Evolutionary conservation across 1,284 basidiomycete species (phyloP).

Genomic region (Thelephora terrestris): DNA sequence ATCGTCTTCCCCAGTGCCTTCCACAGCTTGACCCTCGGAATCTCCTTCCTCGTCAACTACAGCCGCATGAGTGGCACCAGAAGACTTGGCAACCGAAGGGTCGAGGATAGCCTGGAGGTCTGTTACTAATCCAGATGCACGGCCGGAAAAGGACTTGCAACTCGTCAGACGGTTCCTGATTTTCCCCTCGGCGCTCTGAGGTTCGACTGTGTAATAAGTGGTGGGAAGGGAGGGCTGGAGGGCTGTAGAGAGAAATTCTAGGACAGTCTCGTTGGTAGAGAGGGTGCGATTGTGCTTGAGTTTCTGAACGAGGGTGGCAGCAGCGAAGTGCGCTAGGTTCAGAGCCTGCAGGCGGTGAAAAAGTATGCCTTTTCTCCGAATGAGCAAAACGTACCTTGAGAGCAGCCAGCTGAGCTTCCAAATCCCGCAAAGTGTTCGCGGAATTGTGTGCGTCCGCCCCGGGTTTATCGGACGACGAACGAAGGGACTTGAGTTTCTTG

Average conservation of each 20-base stretch:
- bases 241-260: constrained; percentile 33
- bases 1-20: constrained; percentile 11
- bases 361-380: not conserved
- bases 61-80: constrained; percentile 47
- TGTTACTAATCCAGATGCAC: constrained; percentile 12
- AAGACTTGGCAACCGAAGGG: constrained; percentile 8
- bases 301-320: constrained; percentile 57
- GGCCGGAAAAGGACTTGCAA: constrained; percentile 57
- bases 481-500: constrained; percentile 69
- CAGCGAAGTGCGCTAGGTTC: constrained; percentile 48
- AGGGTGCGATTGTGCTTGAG: constrained; percentile 64
- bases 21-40: not conserved
- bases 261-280: constrained; percentile 34
- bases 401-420: constrained; percentile 59
- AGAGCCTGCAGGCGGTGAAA: not conserved
- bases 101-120: constrained; percentile 16
- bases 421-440: constrained; percentile 31
- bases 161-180: constrained; percentile 69
- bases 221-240: constrained; percentile 24
- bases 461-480: constrained; percentile 29
- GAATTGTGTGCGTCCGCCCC: constrained; percentile 33
- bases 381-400: constrained; percentile 44
- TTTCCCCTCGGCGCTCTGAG: constrained; percentile 32
- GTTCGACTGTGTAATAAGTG: constrained; percentile 30
- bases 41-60: constrained; percentile 26